Evolutionary conservation across 169 alveolate genomes (phyloP), one percentile per base, ranked within the genome.

Genomic region (Plasmodium cynomolgi): DNA sequence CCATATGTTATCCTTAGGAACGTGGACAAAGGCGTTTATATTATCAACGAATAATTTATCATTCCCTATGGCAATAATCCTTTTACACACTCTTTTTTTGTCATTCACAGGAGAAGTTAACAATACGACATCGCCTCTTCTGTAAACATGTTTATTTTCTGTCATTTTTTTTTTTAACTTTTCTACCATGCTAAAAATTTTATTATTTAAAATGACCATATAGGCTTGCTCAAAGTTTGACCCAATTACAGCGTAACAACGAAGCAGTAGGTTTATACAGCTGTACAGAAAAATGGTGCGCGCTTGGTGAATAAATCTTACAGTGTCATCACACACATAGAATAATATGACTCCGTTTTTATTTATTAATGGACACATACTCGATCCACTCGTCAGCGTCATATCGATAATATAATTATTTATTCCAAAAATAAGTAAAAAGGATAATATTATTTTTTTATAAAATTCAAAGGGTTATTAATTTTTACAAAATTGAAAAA

Each of bases 351-450:
- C 95, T 68, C 95, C 95, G 62, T 91, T 44, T 73, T 91, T 47
- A 83, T 83, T 81, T 81, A 91, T 91, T 82, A 91, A 72, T 20
- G 95, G 95, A 50, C 79, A 81, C 95, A 91, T 91, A 74, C 95
- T 91, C 20, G 95, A 91, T 71, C 95, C 95, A 82, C 95, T 91
- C 5, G 95, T 91, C 23, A 91, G 92, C n/a, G 95, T 91, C 95
- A 91, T 91, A 41, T 91, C 95, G 75, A 91, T 29, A 39, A 91
- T 17, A 72, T 91, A 83, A 73, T 91, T 91, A 83, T 91, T 91
- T 82, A 91, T 50, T 33, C 84, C 85, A 91, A 72, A 91, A 41
- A 91, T 91, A 39, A 91, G 41, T 34, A 81, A 54, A 44, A 37
- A 44, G 56, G 92, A 81, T 71, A 91, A 44, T 34, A 71, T 73